Evolutionary conservation across 495 filamentous ascomycete genomes (phyloP).

Genomic region (Daldinia caldariorum): DNA sequence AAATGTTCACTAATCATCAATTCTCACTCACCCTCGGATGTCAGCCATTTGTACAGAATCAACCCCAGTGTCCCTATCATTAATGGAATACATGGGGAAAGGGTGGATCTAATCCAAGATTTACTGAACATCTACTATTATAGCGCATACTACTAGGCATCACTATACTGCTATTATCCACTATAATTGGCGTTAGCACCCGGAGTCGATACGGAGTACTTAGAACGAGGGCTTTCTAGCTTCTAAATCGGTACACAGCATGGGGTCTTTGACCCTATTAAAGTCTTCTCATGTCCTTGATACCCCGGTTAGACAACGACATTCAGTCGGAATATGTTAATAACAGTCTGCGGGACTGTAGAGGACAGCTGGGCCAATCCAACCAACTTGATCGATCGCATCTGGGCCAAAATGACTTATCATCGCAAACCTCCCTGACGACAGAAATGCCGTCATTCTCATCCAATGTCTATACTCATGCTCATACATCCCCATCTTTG

Average conservation of each 20-base stretch:
- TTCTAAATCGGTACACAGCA: slow-evolving; percentile 25
- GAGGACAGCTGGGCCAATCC: slow-evolving; percentile 1
- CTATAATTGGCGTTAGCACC: background rate
- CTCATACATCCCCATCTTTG: slow-evolving; percentile 3
- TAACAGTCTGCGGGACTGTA: slow-evolving; percentile 13
- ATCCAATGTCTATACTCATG: slow-evolving; percentile 16
- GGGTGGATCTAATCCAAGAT: background rate
- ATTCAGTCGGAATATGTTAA: slow-evolving; percentile 15
- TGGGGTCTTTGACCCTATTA: slow-evolving; percentile 28
- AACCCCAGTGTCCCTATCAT: background rate
- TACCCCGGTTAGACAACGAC: slow-evolving; percentile 18
- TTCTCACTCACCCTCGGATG: slow-evolving; percentile 1
- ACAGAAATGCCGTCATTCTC: slow-evolving; percentile 23
- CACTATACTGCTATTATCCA: background rate
- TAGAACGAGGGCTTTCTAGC: slow-evolving; percentile 6
- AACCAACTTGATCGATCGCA: slow-evolving; percentile 7
- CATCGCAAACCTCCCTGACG: slow-evolving; percentile 18
- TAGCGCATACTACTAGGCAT: too few relatives aligned
- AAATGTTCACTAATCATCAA: slow-evolving; percentile 41
- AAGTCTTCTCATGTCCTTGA: slow-evolving; percentile 27
- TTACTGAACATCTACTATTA: background rate
- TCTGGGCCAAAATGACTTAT: slow-evolving; percentile 15
- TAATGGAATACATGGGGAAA: background rate
- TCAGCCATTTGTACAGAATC: slow-evolving; percentile 10
- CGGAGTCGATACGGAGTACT: slow-evolving; percentile 18